Conservation (phyloP, 192 early-diverging fungal genomes). For the Geosiphon pyriformis region DNA sequence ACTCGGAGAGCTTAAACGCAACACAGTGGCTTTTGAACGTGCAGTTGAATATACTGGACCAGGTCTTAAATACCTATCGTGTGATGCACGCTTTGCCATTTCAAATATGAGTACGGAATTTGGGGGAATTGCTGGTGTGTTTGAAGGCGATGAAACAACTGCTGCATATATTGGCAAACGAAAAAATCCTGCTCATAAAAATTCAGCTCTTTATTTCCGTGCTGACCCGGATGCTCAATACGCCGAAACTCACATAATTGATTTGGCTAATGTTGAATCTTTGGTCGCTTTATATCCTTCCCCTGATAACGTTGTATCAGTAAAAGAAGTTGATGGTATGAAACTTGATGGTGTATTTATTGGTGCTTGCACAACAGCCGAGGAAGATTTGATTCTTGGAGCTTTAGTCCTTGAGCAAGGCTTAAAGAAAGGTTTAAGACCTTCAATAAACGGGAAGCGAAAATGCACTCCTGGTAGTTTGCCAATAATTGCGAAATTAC, state of each 20-base stretch:
- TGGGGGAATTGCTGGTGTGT: conserved; percentile 81
- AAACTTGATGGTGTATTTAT: conserved; percentile 77
- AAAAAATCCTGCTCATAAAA: conserved; percentile 64
- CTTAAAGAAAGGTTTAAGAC: conserved; percentile 61
- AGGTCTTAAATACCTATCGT: conserved; percentile 72
- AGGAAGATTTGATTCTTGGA: conserved; percentile 76
- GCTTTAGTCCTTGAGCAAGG: conserved; percentile 71
- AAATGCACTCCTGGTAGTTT: conserved; percentile 74
- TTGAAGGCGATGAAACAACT: conserved; percentile 68
- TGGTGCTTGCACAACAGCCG: conserved; percentile 77
- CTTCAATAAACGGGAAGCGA: conserved; percentile 56
- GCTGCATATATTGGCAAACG: conserved; percentile 69
- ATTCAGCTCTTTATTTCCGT: conserved; percentile 65
- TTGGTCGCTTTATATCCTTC: conserved; percentile 66
- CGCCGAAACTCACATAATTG: conserved; percentile 72
- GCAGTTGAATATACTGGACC: conserved; percentile 75
- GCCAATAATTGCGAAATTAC: conserved; percentile 72
- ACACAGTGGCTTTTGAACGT: conserved; percentile 76
- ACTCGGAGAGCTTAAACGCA: conserved; percentile 76
- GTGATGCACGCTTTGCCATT: conserved; percentile 76
- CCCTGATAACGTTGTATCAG: conserved; percentile 70
- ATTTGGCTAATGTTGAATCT: conserved; percentile 64
- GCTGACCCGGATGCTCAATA: conserved; percentile 71
- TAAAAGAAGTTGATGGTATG: conserved; percentile 50
- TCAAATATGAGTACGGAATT: conserved; percentile 85